phyloP scores from a whole-genome alignment of 371 early-diverging fungal species.

The Encephalitozoon hellem region DNA sequence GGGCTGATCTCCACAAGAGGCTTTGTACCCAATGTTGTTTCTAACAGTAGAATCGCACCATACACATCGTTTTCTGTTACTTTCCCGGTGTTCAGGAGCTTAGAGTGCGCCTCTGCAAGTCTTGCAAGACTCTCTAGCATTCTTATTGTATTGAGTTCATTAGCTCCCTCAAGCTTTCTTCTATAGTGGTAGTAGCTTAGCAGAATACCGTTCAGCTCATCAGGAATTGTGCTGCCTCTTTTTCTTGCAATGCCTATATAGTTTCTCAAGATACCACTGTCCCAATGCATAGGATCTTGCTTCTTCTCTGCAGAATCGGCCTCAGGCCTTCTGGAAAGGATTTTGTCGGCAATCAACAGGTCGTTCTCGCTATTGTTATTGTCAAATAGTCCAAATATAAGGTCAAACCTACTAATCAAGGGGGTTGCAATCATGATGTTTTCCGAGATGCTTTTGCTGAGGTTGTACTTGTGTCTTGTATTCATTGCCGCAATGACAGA shows the following conservation, averaged over 20 bases:
- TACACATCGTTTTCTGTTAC: conserved; percentile 42
- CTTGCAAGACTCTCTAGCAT: conserved; percentile 60
- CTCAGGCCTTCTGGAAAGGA: conserved; percentile 17
- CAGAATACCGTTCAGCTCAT: conserved; percentile 27
- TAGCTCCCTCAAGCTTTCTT: conserved; percentile 37
- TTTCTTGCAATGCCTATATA: conserved; percentile 31
- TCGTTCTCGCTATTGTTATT: background rate
- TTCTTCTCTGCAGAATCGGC: background rate
- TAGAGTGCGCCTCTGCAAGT: conserved; percentile 57
- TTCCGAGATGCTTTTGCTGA: conserved; percentile 47
- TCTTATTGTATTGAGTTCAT: conserved; percentile 55
- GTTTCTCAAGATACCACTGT: conserved; percentile 1
- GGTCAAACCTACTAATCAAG: conserved; percentile 58
- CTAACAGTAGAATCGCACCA: conserved; percentile 43
- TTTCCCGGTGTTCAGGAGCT: conserved; percentile 15
- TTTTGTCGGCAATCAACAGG: conserved; percentile 17
- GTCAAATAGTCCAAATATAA: conserved; percentile 58
- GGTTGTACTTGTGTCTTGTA: conserved; percentile 35
- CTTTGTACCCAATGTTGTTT: conserved; percentile 24
- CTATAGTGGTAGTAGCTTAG: conserved; percentile 51
- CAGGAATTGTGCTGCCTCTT: conserved; percentile 19
- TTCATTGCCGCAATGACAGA: conserved; percentile 55
- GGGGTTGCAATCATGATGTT: conserved; percentile 56
- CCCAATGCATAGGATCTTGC: conserved; percentile 21
- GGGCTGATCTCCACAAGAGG: background rate